Evolutionary conservation across 73 alveolate genomes (phyloP).

Genomic region (Vitrella brassicaformis): DNA sequence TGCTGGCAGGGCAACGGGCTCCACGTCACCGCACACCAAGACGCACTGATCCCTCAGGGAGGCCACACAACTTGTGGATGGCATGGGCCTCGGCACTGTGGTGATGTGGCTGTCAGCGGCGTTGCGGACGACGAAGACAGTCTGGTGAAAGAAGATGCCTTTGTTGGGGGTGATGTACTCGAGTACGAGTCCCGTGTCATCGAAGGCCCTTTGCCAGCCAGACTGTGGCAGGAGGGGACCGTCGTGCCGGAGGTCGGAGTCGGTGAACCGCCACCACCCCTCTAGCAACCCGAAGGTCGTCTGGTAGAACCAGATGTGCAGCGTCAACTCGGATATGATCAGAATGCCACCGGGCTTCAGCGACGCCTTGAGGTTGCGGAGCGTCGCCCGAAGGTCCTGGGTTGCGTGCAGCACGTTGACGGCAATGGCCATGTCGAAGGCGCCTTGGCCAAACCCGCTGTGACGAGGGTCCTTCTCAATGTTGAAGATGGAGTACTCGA

Average conservation of each 20-base stretch:
- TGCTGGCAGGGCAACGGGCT: too few relatives aligned
- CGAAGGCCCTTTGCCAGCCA: background rate
- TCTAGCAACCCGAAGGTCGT: constrained; percentile 2
- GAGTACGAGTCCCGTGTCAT: background rate
- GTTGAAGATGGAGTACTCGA: background rate
- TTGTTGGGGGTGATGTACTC: background rate
- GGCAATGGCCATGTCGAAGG: background rate
- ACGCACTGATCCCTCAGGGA: too few relatives aligned
- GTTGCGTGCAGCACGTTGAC: constrained; percentile 9
- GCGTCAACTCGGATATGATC: background rate
- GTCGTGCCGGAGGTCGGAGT: background rate
- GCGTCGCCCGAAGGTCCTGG: background rate
- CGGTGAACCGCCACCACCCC: constrained; percentile 4
- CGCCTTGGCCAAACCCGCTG: background rate
- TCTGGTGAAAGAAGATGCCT: too few relatives aligned
- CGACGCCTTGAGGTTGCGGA: background rate
- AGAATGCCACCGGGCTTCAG: background rate
- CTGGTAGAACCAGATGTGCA: background rate
- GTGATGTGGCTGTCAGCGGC: too few relatives aligned
- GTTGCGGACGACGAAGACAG: too few relatives aligned
- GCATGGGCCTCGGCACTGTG: too few relatives aligned
- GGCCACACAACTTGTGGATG: too few relatives aligned
- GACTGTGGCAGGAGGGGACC: background rate
- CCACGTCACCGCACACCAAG: too few relatives aligned
- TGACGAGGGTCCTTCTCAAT: background rate